These are phyloP conservation scores for Omphalea diandra DNA, from an alignment of 441 rosid species.

Conservation along the genomic window DNA sequence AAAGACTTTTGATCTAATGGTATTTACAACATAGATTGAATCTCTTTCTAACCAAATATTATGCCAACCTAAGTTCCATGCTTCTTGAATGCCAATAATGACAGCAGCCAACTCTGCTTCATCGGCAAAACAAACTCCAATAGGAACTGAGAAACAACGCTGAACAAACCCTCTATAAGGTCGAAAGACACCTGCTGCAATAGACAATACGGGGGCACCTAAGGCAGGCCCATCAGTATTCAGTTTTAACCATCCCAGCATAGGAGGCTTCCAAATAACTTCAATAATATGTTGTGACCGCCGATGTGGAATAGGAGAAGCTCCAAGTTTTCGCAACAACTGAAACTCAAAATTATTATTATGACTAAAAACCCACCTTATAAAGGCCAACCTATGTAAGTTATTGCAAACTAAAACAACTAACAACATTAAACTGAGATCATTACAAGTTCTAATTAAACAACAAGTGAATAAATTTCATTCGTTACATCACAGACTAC, in stretches of 20 bases:
- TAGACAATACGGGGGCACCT: not conserved
- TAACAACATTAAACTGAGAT: too few relatives aligned
- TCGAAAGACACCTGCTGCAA: not conserved
- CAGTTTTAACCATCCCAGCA: too few relatives aligned
- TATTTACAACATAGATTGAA: not conserved
- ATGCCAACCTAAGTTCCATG: not conserved
- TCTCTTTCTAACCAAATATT: not conserved
- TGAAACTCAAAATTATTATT: too few relatives aligned
- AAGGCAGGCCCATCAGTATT: not conserved
- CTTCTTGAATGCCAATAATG: not conserved
- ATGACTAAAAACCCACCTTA: not conserved
- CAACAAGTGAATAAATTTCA: too few relatives aligned
- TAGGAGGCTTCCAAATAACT: not conserved
- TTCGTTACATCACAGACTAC: too few relatives aligned
- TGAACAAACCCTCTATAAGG: not conserved
- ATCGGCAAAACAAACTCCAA: not conserved
- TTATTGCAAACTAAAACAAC: too few relatives aligned
- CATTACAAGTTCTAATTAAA: too few relatives aligned
- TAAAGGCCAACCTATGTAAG: too few relatives aligned
- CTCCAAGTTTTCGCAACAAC: not conserved
- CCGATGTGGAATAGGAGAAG: not conserved
- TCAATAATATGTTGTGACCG: not conserved
- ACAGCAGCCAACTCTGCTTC: not conserved
- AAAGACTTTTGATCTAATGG: too few relatives aligned
- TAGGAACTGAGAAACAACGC: not conserved